Percentiles rank a stretch among this genome's conserved stretches.
These are phyloP conservation scores for Piedraia hortae DNA, from an alignment of 2,329 filamentous ascomycete genomes.

Conservation along the genomic window DNA sequence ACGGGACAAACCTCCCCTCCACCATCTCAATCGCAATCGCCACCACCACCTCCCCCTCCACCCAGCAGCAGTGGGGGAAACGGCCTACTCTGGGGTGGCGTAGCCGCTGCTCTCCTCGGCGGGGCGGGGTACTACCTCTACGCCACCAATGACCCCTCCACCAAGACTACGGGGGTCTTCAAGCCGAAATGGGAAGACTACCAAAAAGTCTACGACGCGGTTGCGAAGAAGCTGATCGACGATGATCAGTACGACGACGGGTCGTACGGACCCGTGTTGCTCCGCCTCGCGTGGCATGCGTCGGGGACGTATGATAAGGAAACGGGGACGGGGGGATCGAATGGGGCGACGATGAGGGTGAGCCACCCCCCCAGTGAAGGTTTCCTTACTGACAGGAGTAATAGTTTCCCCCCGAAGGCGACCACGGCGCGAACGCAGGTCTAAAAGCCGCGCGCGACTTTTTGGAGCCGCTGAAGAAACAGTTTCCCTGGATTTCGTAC, in stretches of 20 bases:
- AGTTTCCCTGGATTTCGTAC: constrained; percentile 90
- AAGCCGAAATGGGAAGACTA: constrained; percentile 63
- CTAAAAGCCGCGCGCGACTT: constrained; percentile 70
- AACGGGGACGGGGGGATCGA: constrained; percentile 74
- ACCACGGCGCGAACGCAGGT: constrained; percentile 84
- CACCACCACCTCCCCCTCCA: constrained; percentile 60
- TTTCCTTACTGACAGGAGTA: too few relatives aligned
- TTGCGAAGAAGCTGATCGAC: constrained; percentile 56
- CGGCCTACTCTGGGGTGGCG: constrained; percentile 28
- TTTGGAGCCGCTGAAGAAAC: constrained; percentile 66
- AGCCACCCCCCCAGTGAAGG: too few relatives aligned
- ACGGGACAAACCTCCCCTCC: constrained; percentile 29
- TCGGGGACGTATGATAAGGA: constrained; percentile 76
- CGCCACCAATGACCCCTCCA: constrained; percentile 20
- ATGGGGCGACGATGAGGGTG: constrained; percentile 45
- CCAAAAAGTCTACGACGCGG: constrained; percentile 78
- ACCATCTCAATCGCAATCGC: constrained; percentile 44
- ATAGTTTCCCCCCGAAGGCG: constrained; percentile 70
- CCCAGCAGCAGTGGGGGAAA: too few relatives aligned
- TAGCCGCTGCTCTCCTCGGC: constrained; percentile 30
- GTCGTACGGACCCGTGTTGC: constrained; percentile 73
- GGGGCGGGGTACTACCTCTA: constrained; percentile 33
- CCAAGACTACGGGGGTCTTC: constrained; percentile 25
- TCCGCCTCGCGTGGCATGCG: constrained; percentile 82
- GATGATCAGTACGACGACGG: constrained; percentile 92